Evolutionary conservation across 2,329 filamentous ascomycete genomes (phyloP).

Genomic region (Colletotrichum musae): DNA sequence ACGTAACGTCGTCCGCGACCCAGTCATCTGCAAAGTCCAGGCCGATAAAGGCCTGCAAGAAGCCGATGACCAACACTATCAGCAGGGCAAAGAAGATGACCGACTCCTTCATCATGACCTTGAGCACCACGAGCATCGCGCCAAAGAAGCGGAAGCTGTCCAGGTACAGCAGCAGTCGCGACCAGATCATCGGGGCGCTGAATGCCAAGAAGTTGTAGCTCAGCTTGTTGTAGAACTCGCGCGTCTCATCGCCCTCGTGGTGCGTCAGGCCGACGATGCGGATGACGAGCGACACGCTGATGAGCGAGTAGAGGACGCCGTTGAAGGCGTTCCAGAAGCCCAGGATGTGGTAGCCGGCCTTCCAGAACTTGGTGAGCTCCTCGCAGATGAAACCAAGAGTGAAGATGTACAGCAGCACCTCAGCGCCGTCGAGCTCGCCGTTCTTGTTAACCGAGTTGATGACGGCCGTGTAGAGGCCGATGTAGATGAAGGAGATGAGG

Average conservation of each 20-base stretch:
- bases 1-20: conserved; percentile 75
- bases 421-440: conserved; percentile 87
- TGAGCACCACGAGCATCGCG: conserved; percentile 96
- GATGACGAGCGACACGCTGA: conserved; percentile 83
- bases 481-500: conserved; percentile 84
- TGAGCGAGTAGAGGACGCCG: conserved; percentile 81
- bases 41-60: conserved; percentile 94
- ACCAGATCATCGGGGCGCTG: conserved; percentile 97
- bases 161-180: conserved; percentile 89
- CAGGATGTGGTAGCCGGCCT: conserved; percentile 91
- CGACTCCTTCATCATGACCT: conserved; percentile 94
- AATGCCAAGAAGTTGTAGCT: conserved; percentile 97
- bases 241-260: conserved; percentile 62
- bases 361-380: conserved; percentile 91
- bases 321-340: conserved; percentile 99
- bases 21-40: conserved; percentile 87
- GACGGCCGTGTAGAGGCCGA: conserved; percentile 87
- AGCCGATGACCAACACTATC: conserved; percentile 85
- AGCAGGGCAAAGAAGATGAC: conserved; percentile 97
- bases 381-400: conserved; percentile 93
- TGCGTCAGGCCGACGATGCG: conserved; percentile 85
- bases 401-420: conserved; percentile 90
- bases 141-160: conserved; percentile 97
- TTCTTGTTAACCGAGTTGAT: conserved; percentile 94
- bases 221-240: conserved; percentile 79